These are phyloP conservation scores for Serendipita sp. DNA, from an alignment of 768 basidiomycete species.

Conservation along the genomic window DNA sequence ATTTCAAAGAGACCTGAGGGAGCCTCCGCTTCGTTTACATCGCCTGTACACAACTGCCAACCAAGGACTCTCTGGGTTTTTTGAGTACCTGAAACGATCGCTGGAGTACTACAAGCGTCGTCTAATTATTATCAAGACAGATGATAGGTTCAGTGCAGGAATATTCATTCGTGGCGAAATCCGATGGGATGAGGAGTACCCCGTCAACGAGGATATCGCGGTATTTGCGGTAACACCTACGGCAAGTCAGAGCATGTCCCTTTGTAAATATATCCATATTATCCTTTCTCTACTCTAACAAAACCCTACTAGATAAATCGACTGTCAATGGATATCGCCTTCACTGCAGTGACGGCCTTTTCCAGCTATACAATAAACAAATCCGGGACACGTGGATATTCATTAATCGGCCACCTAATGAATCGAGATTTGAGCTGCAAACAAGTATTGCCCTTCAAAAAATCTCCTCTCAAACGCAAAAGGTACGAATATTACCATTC, in stretches of 20 bases:
- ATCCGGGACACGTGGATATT: conserved; percentile 42
- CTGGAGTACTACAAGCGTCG: conserved; percentile 43
- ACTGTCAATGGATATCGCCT: conserved; percentile 31
- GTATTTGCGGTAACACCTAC: background rate
- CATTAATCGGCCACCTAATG: conserved; percentile 32
- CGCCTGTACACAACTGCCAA: conserved; percentile 41
- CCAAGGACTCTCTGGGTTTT: conserved; percentile 40
- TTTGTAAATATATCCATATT: background rate
- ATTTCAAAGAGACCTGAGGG: conserved; percentile 29
- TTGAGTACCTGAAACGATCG: conserved; percentile 41
- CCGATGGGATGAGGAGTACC: conserved; percentile 40
- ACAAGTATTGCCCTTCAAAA: conserved; percentile 49
- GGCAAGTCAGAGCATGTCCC: background rate
- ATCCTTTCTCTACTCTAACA: background rate
- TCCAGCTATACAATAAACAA: conserved; percentile 44
- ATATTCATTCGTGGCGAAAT: conserved; percentile 48
- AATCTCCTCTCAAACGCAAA: conserved; percentile 36
- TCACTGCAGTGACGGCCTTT: conserved; percentile 36
- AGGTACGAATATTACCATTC: conserved; percentile 21
- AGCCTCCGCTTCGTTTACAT: conserved; percentile 40
- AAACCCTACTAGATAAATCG: background rate
- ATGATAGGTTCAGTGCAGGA: conserved; percentile 43
- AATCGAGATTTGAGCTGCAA: conserved; percentile 31
- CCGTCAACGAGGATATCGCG: background rate
- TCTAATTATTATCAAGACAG: conserved; percentile 35